A percentile compares a stretch with the other conserved stretches of the same genome.
Evolutionary conservation across 148 eudicot species (phyloP).

Genomic region (Drosera capensis): DNA sequence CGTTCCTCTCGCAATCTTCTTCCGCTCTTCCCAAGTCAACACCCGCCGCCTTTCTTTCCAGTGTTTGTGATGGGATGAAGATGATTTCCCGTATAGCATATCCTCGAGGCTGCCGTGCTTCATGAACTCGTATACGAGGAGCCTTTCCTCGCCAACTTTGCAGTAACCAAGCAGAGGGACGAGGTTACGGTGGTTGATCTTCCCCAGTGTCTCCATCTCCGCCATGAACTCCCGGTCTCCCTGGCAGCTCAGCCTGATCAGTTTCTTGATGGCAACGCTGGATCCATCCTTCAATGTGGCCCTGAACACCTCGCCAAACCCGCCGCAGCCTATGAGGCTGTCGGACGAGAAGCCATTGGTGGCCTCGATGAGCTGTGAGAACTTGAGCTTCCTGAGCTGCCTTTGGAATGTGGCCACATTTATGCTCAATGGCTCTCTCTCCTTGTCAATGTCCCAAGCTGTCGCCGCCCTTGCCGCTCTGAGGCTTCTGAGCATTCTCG

Average conservation of each 20-base stretch:
- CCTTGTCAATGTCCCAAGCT: conserved; percentile 92
- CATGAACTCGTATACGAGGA: conserved; percentile 87
- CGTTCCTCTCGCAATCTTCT: conserved; percentile 81
- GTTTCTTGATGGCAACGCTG: conserved; percentile 85
- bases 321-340: conserved; percentile 85
- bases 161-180: conserved; percentile 91
- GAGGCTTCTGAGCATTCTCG: conserved; percentile 55
- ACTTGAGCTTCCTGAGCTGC: conserved; percentile 68
- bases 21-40: conserved; percentile 80
- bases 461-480: conserved; percentile 62
- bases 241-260: conserved; percentile 73
- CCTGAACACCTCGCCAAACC: conserved; percentile 91
- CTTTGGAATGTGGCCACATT: conserved; percentile 92
- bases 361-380: conserved; percentile 86
- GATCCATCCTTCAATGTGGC: conserved; percentile 90
- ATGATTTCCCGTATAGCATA: conserved; percentile 54
- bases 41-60: conserved; percentile 22
- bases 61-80: too few relatives aligned
- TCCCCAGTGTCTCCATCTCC: conserved; percentile 93
- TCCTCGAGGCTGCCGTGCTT: conserved; percentile 81
- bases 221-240: conserved; percentile 96
- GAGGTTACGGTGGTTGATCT: conserved; percentile 79
- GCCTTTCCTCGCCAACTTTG: conserved; percentile 86
- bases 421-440: conserved; percentile 89
- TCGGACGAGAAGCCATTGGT: conserved; percentile 92